Conservation (phyloP, 2,329 filamentous ascomycete genomes). For the Capronia americana region DNA sequence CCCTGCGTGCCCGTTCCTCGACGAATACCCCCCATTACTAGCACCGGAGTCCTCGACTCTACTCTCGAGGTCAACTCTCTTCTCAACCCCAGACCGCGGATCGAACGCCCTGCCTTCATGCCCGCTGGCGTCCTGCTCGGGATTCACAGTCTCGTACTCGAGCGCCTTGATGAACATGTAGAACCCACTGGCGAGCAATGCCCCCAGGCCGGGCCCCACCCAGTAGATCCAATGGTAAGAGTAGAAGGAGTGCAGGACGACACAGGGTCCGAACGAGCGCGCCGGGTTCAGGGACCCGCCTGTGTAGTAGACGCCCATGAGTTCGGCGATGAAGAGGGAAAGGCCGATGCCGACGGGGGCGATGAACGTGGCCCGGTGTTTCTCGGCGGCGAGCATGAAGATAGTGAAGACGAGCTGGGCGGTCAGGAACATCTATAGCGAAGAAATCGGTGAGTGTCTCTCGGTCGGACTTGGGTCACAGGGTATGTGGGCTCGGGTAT, state of each 20-base stretch:
- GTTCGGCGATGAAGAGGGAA: slow-evolving; percentile 65
- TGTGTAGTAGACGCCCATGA: slow-evolving; percentile 52
- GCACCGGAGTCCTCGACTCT: neutral
- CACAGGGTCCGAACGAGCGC: slow-evolving; percentile 54
- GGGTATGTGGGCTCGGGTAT: neutral
- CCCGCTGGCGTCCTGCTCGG: slow-evolving; percentile 48
- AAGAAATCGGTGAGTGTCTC: neutral
- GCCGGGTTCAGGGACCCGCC: slow-evolving; percentile 57
- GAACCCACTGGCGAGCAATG: slow-evolving; percentile 56
- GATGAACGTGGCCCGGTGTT: slow-evolving; percentile 73
- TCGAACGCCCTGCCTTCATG: slow-evolving; percentile 3
- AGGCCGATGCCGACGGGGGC: slow-evolving; percentile 75
- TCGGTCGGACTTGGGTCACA: neutral
- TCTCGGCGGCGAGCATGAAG: slow-evolving; percentile 73
- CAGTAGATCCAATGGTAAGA: slow-evolving; percentile 51
- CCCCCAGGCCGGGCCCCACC: slow-evolving; percentile 52
- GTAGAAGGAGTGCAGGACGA: slow-evolving; percentile 52
- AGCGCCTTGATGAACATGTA: slow-evolving; percentile 56
- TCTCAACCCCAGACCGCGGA: neutral
- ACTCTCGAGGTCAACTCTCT: slow-evolving; percentile 2
- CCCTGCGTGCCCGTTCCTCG: neutral
- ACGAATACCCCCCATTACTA: neutral
- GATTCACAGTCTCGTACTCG: slow-evolving; percentile 52
- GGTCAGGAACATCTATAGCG: slow-evolving; percentile 65
- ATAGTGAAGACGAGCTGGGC: slow-evolving; percentile 68